phyloP scores from a whole-genome alignment of 2,329 filamentous ascomycete species.

The Rosellinia necatrix region DNA sequence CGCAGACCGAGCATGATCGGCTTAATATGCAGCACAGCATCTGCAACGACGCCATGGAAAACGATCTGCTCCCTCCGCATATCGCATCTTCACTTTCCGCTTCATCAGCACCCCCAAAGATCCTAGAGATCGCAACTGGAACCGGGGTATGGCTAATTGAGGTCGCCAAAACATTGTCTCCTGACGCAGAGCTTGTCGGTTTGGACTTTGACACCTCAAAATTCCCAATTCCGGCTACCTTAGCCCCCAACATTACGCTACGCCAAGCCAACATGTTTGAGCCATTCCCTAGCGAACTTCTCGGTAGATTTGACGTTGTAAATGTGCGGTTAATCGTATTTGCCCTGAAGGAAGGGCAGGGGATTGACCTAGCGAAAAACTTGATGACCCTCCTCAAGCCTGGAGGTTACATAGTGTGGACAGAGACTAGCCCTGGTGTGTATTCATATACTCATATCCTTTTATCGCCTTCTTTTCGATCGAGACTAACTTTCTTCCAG shows the following conservation, averaged over 20 bases:
- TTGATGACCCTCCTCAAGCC: slow-evolving; percentile 27
- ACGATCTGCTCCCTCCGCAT: slow-evolving; percentile 22
- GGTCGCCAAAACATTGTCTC: slow-evolving; percentile 16
- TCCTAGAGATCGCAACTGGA: slow-evolving; percentile 24
- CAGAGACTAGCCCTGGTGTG: slow-evolving; percentile 24
- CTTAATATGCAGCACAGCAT: slow-evolving; percentile 22
- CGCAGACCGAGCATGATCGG: slow-evolving; percentile 16
- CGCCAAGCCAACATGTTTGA: slow-evolving; percentile 22
- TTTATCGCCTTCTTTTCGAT: background rate
- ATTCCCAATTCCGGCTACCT: slow-evolving; percentile 10
- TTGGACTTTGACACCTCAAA: slow-evolving; percentile 25
- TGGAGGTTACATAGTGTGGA: slow-evolving; percentile 22
- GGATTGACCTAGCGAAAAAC: slow-evolving; percentile 14
- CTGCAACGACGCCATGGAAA: slow-evolving; percentile 21
- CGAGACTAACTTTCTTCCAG: background rate
- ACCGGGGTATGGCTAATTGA: slow-evolving; percentile 18
- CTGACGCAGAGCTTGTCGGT: slow-evolving; percentile 23
- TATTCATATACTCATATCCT: background rate
- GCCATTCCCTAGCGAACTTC: slow-evolving; percentile 22
- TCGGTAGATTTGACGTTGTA: slow-evolving; percentile 28
- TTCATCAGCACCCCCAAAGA: slow-evolving; percentile 12
- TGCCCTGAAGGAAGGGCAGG: slow-evolving; percentile 20
- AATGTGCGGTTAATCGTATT: slow-evolving; percentile 26
- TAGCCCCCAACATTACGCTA: slow-evolving; percentile 17
- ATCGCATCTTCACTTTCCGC: slow-evolving; percentile 8